Percentiles rank a stretch among this genome's conserved stretches.
Conservation (phyloP, 257 asterid species). For the Mentha longifolia region DNA sequence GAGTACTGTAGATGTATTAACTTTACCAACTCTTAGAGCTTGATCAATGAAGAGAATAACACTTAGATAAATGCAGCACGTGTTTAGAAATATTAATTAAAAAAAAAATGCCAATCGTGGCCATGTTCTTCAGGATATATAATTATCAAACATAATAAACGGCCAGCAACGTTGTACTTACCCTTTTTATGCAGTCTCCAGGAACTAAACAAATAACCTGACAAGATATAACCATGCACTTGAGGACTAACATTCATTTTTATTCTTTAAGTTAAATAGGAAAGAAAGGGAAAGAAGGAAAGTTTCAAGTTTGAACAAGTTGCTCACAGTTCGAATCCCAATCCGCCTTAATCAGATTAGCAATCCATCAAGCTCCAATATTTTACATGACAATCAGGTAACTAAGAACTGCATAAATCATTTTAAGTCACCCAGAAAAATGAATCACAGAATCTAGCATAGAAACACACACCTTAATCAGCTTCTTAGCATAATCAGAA, state of each 20-base stretch:
- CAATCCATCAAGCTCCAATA: conserved; percentile 23
- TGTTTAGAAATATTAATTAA: too few relatives aligned
- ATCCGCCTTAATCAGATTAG: conserved; percentile 18
- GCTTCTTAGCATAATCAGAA: conserved; percentile 66
- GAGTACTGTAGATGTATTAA: too few relatives aligned
- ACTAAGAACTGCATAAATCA: conserved; percentile 8
- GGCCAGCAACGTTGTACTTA: too few relatives aligned
- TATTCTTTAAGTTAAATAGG: background rate
- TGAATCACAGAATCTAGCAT: background rate
- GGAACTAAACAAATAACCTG: background rate
- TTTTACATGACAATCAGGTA: conserved; percentile 12
- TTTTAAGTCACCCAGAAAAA: background rate
- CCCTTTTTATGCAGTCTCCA: background rate
- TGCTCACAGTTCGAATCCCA: conserved; percentile 15
- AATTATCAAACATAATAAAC: too few relatives aligned
- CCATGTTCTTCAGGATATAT: too few relatives aligned
- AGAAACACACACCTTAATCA: conserved; percentile 56
- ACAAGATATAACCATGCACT: background rate
- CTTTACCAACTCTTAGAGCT: too few relatives aligned
- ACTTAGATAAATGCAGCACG: too few relatives aligned
- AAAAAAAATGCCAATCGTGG: too few relatives aligned
- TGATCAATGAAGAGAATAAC: too few relatives aligned
- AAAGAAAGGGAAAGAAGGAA: background rate
- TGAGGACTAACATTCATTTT: background rate
- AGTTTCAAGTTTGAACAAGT: conserved; percentile 17